These are phyloP conservation scores for Artemisia annua DNA, from an alignment of 129 eudicot species.

Conservation along the genomic window DNA sequence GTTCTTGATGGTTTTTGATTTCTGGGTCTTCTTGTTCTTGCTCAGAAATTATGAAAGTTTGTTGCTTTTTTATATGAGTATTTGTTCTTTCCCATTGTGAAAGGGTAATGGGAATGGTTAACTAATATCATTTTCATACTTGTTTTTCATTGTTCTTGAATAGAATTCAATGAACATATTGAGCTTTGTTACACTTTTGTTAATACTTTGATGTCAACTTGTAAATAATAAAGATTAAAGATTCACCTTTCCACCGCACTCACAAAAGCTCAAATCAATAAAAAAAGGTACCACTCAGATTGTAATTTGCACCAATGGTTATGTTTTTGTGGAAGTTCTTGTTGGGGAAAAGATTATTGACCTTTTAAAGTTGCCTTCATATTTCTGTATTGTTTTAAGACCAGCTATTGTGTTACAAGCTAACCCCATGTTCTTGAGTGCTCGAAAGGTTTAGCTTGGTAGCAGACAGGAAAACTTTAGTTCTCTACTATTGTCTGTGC, in stretches of 20 bases:
- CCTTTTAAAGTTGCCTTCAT: constrained; percentile 39
- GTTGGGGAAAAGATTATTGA: constrained; percentile 26
- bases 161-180: constrained; percentile 29
- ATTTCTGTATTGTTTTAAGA: constrained; percentile 21
- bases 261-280: constrained; percentile 29
- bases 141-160: constrained; percentile 28
- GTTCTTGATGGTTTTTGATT: constrained; percentile 25
- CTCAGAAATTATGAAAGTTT: not conserved
- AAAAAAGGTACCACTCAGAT: too few relatives aligned
- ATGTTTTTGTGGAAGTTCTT: too few relatives aligned
- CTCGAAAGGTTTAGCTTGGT: not conserved
- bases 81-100: constrained; percentile 12
- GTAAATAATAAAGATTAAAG: constrained; percentile 38
- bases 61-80: not conserved
- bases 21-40: constrained; percentile 14
- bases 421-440: not conserved
- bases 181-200: too few relatives aligned
- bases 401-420: constrained; percentile 24
- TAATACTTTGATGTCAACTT: too few relatives aligned
- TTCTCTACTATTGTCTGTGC: too few relatives aligned
- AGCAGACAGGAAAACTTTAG: not conserved
- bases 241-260: constrained; percentile 53
- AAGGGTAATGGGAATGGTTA: constrained; percentile 18
- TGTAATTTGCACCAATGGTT: too few relatives aligned
- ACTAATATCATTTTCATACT: constrained; percentile 20